These are phyloP conservation scores for Euryodendron excelsum DNA, from an alignment of 148 eudicot species.

Conservation along the genomic window DNA sequence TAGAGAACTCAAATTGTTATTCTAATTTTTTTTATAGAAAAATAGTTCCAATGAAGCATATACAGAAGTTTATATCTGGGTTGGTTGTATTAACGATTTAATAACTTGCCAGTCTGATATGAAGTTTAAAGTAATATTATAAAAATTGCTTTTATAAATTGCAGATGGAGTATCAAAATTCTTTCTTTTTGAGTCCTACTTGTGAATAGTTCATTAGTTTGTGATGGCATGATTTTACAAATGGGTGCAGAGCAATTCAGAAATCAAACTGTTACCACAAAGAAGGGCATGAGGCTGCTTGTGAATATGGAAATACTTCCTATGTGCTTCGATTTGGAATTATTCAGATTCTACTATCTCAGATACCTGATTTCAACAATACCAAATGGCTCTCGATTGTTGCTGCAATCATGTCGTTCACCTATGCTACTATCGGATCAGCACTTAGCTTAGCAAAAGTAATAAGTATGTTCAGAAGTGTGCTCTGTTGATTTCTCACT, in stretches of 20 bases:
- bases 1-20: no score
- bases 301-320: constrained; percentile 30
- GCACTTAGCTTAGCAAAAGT: constrained; percentile 57
- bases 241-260: constrained; percentile 58
- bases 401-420: constrained; percentile 64
- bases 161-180: neutral
- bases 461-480: constrained; percentile 32
- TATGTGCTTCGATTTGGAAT: constrained; percentile 57
- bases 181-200: no score
- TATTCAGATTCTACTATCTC: constrained; percentile 48
- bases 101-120: no score
- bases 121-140: no score
- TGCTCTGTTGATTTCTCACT: neutral
- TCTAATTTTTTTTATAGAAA: no score
- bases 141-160: neutral
- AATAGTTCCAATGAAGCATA: no score
- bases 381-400: constrained; percentile 61
- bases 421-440: constrained; percentile 48
- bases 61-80: no score
- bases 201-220: no score
- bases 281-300: constrained; percentile 51
- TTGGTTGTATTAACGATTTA: no score
- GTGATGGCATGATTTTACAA: no score
- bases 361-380: constrained; percentile 63
- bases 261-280: constrained; percentile 60